These are phyloP conservation scores for Diaporthe vaccinii DNA, from an alignment of 2,329 filamentous ascomycete genomes.

Conservation along the genomic window DNA sequence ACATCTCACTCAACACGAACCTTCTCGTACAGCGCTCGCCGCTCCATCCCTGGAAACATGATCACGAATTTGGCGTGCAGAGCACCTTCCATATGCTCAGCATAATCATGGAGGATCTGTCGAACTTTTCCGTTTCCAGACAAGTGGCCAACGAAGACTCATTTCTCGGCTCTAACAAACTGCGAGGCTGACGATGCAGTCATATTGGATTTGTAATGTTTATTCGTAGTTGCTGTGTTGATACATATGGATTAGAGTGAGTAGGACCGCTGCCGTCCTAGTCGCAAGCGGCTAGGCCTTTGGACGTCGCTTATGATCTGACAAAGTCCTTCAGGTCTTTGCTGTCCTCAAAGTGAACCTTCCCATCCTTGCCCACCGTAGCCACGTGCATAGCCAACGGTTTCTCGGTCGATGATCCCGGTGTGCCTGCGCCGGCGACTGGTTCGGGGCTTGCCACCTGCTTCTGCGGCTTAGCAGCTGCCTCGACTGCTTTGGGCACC, in stretches of 20 bases:
- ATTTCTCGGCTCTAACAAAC: too few relatives aligned
- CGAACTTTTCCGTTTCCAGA: background rate
- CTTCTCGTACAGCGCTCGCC: background rate
- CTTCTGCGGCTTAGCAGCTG: slow-evolving; percentile 55
- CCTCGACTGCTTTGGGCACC: slow-evolving; percentile 70
- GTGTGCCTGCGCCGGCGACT: slow-evolving; percentile 39
- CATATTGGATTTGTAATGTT: background rate
- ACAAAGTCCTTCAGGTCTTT: slow-evolving; percentile 71
- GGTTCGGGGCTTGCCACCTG: slow-evolving; percentile 39
- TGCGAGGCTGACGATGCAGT: background rate
- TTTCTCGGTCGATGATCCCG: slow-evolving; percentile 50
- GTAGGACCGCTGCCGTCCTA: background rate
- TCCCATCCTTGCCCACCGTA: slow-evolving; percentile 70
- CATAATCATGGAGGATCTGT: background rate
- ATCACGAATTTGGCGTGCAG: background rate
- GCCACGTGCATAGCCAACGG: slow-evolving; percentile 68
- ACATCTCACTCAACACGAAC: background rate
- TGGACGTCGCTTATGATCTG: slow-evolving; percentile 48
- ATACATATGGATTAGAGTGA: slow-evolving; percentile 33
- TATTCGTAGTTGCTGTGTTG: slow-evolving; percentile 24
- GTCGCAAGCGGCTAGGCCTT: background rate
- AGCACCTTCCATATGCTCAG: background rate
- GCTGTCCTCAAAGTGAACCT: slow-evolving; percentile 75
- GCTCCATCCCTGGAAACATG: too few relatives aligned
- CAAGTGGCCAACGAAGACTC: background rate